Evolutionary conservation across 495 filamentous ascomycete genomes (phyloP).

Genomic region (Bathelium albidoporum): DNA sequence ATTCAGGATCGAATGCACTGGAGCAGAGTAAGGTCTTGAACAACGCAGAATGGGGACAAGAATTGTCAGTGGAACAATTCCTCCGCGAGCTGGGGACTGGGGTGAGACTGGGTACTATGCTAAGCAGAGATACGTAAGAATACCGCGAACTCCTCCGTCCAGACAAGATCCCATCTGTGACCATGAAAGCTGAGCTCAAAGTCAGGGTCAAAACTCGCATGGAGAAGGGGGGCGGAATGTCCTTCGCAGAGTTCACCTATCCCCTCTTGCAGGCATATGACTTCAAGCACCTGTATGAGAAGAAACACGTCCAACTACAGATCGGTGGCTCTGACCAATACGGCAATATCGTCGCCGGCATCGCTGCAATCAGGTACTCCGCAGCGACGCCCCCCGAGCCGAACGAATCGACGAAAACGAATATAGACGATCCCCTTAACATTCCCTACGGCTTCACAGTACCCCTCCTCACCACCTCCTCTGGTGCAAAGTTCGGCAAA

Average conservation of each 20-base stretch:
- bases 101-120: slow-evolving; percentile 73
- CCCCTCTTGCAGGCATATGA: slow-evolving; percentile 95
- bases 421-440: slow-evolving; percentile 17
- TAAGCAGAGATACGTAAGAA: slow-evolving; percentile 79
- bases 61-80: slow-evolving; percentile 60
- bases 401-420: slow-evolving; percentile 16
- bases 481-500: slow-evolving; percentile 90
- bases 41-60: slow-evolving; percentile 53
- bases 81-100: slow-evolving; percentile 58
- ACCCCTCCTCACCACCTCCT: slow-evolving; percentile 74
- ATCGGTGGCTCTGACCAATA: slow-evolving; percentile 94
- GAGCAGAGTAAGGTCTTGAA: slow-evolving; percentile 17
- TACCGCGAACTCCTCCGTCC: neutral
- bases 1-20: slow-evolving; percentile 27
- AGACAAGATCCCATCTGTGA: neutral
- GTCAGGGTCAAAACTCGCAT: slow-evolving; percentile 71
- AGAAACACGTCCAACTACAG: slow-evolving; percentile 59
- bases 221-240: slow-evolving; percentile 76
- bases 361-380: slow-evolving; percentile 69
- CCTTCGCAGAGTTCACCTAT: slow-evolving; percentile 86
- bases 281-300: slow-evolving; percentile 72
- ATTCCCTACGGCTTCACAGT: slow-evolving; percentile 76
- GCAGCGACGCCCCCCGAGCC: slow-evolving; percentile 25
- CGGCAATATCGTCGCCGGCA: slow-evolving; percentile 88
- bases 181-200: neutral